These are phyloP conservation scores for Penicillium sp. DNA, from an alignment of 2,329 filamentous ascomycete genomes.

Conservation along the genomic window DNA sequence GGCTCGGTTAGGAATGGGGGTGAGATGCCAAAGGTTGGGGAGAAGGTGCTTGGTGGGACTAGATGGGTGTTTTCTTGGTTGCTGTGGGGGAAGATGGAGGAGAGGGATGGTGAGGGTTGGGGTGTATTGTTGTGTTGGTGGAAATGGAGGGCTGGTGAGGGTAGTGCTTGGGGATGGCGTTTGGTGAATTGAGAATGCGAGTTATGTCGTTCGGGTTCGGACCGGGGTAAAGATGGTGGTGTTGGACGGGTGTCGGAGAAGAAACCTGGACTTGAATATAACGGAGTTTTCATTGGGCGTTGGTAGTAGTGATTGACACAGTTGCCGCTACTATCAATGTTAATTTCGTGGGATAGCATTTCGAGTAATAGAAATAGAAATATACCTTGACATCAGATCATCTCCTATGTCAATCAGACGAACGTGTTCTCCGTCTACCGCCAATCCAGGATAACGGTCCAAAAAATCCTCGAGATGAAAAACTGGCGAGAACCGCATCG, in stretches of 20 bases:
- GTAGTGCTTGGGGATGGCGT: background rate
- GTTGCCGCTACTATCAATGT: conserved; percentile 7
- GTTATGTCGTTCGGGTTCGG: conserved; percentile 10
- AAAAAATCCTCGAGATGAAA: conserved; percentile 88
- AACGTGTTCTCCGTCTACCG: conserved; percentile 71
- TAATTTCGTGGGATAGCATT: background rate
- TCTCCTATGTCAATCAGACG: conserved; percentile 63
- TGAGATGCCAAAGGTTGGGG: conserved; percentile 32
- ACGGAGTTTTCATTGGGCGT: conserved; percentile 14
- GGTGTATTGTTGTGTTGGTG: conserved; percentile 14
- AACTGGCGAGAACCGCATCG: conserved; percentile 69
- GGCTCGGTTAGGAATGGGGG: conserved; percentile 29
- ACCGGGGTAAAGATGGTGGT: conserved; percentile 4
- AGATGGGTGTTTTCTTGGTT: conserved; percentile 24
- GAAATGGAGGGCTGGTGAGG: conserved; percentile 18
- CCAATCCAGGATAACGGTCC: conserved; percentile 68
- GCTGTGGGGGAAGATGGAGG: conserved; percentile 13
- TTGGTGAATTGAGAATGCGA: conserved; percentile 9
- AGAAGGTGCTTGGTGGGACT: conserved; percentile 37
- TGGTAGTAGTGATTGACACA: conserved; percentile 18
- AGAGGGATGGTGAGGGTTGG: conserved; percentile 15
- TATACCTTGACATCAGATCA: conserved; percentile 39
- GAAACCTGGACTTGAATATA: conserved; percentile 11
- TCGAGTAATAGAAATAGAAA: background rate
- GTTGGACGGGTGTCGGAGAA: conserved; percentile 12